Base-by-base conservation (phyloP, 2,329 filamentous ascomycete species). In the Rugonectria rugulosa region DNA sequence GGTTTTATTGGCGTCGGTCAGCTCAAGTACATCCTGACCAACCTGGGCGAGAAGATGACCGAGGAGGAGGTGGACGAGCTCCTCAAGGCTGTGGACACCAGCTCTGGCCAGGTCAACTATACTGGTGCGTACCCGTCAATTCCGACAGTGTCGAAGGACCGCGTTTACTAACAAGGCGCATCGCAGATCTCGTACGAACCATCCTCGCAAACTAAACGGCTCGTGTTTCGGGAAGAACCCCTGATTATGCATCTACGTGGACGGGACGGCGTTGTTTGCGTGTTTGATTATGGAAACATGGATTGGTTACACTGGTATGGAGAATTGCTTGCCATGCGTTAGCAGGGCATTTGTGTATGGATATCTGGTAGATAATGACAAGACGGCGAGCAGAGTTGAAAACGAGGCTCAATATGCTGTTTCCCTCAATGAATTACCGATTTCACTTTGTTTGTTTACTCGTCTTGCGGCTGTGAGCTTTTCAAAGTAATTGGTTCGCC, bases 41-140 rank as follows among this genome's bases (percentile, higher is more conserved):
- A 98, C 75, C 79, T 99, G 69, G 95, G 95, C 70, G 95, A 99
- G 88, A 98, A 98, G 84, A 97, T 99, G 92, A 91, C 90, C 59
- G 94, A 99, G 70, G 95, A 98, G 62, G 95, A 99, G 82, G 95
- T 99, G 43, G 94, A 98, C 75, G 95, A 99, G 84, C 84, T 99
- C 72, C 88, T 99, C 75, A 99, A 98, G 88, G 92, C 93, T 1
- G 94, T 98, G 63, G 95, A 99, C 74, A 96, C 93, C 59, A 95
- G 89, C 78, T 94, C 89, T 52, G 93, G 94, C 67, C 93, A 98
- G 84, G 91, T 99, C 77, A 97, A 98, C 81, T 99, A 99, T 77
- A 93, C 90, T 64, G 92, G 92, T 95, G 81, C 32, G 63, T 40
- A 29, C 27, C 12, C 27, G n/a, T n/a, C n/a, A n/a, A n/a, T n/a